A percentile compares a stretch with the other conserved stretches of the same genome.
phyloP scores from a whole-genome alignment of 176 grass and related monocot species.

The Carex cristatella region DNA sequence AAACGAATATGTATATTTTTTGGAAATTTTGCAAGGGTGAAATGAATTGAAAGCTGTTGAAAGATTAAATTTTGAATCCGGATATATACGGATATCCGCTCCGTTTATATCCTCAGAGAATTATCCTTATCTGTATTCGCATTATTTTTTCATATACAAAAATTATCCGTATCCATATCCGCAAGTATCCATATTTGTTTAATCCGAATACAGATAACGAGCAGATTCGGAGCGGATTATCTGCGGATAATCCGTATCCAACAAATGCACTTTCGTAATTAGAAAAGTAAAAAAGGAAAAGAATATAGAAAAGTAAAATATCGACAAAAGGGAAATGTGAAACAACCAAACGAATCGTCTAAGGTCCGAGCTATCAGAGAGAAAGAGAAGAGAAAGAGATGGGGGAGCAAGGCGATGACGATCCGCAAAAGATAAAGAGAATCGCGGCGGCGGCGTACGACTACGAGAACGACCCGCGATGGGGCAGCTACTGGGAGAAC shows the following conservation, averaged over 20 bases:
- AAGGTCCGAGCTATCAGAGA: neutral
- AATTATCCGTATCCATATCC: no score
- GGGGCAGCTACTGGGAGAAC: slow-evolving; percentile 43
- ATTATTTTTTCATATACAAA: no score
- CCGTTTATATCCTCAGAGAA: no score
- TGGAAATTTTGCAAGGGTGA: no score
- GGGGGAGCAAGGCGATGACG: slow-evolving; percentile 19
- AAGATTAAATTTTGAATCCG: no score
- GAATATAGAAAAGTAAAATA: neutral
- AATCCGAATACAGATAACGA: no score
- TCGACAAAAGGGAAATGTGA: neutral
- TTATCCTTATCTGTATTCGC: no score
- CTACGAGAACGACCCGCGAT: slow-evolving; percentile 49
- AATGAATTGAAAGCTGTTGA: no score
- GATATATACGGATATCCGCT: no score
- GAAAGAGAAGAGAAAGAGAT: slow-evolving; percentile 16
- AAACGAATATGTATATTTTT: no score
- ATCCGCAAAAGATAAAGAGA: slow-evolving; percentile 30
- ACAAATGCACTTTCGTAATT: neutral
- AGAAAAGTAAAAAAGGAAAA: neutral
- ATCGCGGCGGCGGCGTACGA: slow-evolving; percentile 49
- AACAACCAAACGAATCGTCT: slow-evolving; percentile 10
- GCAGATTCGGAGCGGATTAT: no score
- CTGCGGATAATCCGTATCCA: neutral
- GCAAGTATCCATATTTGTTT: no score